Evolutionary conservation across 78 protist genomes (phyloP), one percentile per base, ranked within the genome.

Genomic region (Diacronema lutheri): DNA sequence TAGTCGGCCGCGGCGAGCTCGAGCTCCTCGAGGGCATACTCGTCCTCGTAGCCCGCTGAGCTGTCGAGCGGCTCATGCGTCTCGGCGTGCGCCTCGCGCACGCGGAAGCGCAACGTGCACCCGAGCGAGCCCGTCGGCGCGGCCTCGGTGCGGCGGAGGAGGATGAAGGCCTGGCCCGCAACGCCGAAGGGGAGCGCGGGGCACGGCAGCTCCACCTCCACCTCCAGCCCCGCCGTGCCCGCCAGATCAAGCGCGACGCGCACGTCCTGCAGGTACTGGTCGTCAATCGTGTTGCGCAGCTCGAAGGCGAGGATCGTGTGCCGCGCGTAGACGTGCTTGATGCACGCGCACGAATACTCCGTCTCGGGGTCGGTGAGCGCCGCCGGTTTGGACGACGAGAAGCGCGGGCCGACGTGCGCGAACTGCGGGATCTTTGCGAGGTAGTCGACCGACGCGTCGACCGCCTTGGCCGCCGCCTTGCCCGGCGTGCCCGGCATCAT

Each of bases 311-410:
- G 85, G 44, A 97, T 93, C 38, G 96, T 55, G 89, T 94, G 93
- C 57, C 50, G 66, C 29, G 35, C 58, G 88, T 72, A 96, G 38
- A 89, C 40, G 86, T 97, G 98, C 89, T 95, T 96, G 85, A 89
- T 84, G 87, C 81, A 61, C 33, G 72, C 33, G 55, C 96, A 98
- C 29, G 90, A 95, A 73, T 96, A 97, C 73, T 97, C 99, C 1
- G 96, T 91, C 89, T 95, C 99, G 0, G 89, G 26, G 72, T 97
- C 98, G 11, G 98, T 96, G 37, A 97, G 94, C 78, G 74, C 88
- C 38, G 74, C 31, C n/a, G 90, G 80, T 74, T 50, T 31, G 33
- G 92, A 83, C n/a, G 91, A 83, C 55, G 65, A 14, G 88, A 89
- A 85, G 41, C 91, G 87, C 38, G 44, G 66, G 41, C 96, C 97